Base-by-base conservation (phyloP, 1,284 basidiomycete species). In the Puccinia horiana region DNA sequence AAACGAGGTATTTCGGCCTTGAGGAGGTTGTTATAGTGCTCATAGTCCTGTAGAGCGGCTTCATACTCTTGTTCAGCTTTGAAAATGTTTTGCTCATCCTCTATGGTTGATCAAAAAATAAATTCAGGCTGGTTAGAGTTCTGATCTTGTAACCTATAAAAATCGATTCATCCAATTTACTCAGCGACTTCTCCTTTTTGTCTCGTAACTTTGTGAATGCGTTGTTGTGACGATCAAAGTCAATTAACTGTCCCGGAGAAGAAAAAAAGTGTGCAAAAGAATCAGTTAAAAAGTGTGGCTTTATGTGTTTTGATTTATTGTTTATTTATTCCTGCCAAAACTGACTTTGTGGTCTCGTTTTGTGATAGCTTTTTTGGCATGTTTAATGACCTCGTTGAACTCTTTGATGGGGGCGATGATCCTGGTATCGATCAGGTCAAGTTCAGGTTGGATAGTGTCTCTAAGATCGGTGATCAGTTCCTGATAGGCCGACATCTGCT, bases 61-160 rank as follows among this genome's bases (percentile, higher is more conserved):
- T 99, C 97, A 85, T 94, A 98, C 85, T 99, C 96, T 92, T 98
- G 96, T 87, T 99, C 97, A 58, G 97, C 90, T 93, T 98, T 87
- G 84, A 85, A 87, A 37, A 86, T 82, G 78, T 84, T 85, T 81
- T 87, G 86, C 67, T 87, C 87, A 65, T 87, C 87, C 81, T 87
- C 80, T 81, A 20, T 26, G 47, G 75, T 6, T 20, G 6, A 58
- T 32, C n/a, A 29, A n/a, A 4, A 54, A 58, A 74, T 14, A 3
- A 87, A 86, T 95, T 94, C 90, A 20, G 69, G 2, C 69, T 2
- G 96, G 96, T 89, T 97, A 95, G 85, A 97, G 95, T 84, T 89
- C 94, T 83, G 94, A 32, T 61, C 73, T 76, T 81, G 69, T 35
- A 18, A n/a, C 74, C 23, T 42, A 29, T 16, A 9, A 29, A 69